A percentile compares a stretch with the other conserved stretches of the same genome.
Evolutionary conservation across 768 basidiomycete genomes (phyloP).

Genomic region (Leccinum sublutescens): DNA sequence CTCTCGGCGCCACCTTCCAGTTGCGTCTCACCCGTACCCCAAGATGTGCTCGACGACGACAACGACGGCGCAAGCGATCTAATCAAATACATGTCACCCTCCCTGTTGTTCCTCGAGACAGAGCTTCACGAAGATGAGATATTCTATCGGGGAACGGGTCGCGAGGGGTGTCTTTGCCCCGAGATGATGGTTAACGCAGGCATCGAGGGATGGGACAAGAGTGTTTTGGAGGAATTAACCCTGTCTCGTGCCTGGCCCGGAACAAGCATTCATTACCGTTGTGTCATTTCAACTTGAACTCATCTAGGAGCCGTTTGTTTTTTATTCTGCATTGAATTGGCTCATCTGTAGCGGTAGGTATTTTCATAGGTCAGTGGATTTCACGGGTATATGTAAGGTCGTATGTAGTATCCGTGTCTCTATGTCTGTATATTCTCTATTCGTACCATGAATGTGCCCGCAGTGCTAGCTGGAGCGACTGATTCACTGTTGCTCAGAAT

Average conservation of each 20-base stretch:
- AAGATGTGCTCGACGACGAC: not conserved
- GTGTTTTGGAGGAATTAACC: not conserved
- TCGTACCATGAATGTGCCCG: too few relatives aligned
- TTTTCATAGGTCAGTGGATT: too few relatives aligned
- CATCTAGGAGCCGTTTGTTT: not conserved
- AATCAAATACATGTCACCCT: not conserved
- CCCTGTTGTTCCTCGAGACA: not conserved
- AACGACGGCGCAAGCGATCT: not conserved
- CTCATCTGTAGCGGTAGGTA: too few relatives aligned
- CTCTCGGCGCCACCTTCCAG: not conserved
- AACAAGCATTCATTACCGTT: not conserved
- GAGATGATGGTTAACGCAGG: conserved; percentile 11
- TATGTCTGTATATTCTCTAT: too few relatives aligned
- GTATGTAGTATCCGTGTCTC: too few relatives aligned
- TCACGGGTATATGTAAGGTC: too few relatives aligned
- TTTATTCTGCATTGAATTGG: not conserved
- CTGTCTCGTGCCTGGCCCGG: not conserved
- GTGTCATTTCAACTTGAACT: not conserved
- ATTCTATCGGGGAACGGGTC: conserved; percentile 1
- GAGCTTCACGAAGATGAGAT: conserved; percentile 4
- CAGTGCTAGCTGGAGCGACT: not conserved
- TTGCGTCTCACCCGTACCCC: not conserved
- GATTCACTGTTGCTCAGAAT: not conserved
- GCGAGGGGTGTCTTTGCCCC: conserved; percentile 10
- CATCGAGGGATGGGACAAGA: conserved; percentile 10